Percentiles rank a stretch among this genome's conserved stretches.
Conservation (phyloP, 352 stramenopile genomes). For the Lagenidium sp. region DNA sequence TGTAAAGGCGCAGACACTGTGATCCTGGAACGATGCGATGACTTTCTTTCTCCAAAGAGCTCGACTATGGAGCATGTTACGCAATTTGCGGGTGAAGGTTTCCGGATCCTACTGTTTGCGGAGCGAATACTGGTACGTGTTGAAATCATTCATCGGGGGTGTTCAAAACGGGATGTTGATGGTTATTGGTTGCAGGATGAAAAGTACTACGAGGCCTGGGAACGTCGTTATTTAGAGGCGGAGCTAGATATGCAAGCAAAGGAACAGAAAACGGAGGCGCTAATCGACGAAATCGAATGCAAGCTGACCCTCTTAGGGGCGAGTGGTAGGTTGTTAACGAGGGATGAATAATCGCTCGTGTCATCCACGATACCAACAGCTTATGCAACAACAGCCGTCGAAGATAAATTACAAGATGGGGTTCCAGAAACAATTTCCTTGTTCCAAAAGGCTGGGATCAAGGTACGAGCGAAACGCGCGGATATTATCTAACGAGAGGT, state of each 20-base stretch:
- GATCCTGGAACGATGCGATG: constrained; percentile 58
- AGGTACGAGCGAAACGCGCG: constrained; percentile 66
- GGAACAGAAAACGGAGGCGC: constrained; percentile 39
- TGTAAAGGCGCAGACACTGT: constrained; percentile 81
- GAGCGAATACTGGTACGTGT: constrained; percentile 54
- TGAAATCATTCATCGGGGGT: not conserved
- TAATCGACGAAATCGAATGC: constrained; percentile 76
- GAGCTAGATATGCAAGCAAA: constrained; percentile 64
- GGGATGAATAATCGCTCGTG: not conserved
- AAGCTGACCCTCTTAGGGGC: constrained; percentile 80
- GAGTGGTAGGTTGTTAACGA: constrained; percentile 36
- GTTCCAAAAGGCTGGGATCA: constrained; percentile 92
- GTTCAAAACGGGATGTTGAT: no score
- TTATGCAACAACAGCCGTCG: constrained; percentile 66
- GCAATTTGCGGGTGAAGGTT: constrained; percentile 74
- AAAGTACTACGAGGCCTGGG: constrained; percentile 60
- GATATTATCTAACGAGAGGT: no score
- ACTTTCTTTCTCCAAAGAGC: constrained; percentile 39
- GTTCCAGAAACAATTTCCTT: constrained; percentile 90
- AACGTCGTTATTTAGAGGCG: constrained; percentile 51
- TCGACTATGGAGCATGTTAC: constrained; percentile 71
- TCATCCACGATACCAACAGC: not conserved
- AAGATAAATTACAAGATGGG: constrained; percentile 97
- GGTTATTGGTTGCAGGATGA: constrained; percentile 49
- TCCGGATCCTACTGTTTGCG: constrained; percentile 81